Base-by-base conservation (phyloP, 345 rosid species). In the Eucalyptus lansdowneana region DNA sequence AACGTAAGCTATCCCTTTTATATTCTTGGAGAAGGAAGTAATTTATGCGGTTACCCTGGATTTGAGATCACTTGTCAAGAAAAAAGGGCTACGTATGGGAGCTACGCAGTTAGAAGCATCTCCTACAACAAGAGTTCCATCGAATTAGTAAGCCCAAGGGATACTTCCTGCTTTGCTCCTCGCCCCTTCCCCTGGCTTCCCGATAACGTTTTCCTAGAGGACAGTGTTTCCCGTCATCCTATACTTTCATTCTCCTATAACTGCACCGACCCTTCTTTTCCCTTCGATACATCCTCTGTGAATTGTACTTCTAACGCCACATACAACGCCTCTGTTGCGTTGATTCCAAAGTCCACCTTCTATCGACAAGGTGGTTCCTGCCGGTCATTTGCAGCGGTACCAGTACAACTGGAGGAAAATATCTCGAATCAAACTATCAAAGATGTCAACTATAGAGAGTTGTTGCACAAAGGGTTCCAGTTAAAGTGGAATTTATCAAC, bases 401-500 rank as follows among this genome's bases (percentile, higher is more conserved):
- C 90, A 3, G 65, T 90, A 50, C 62, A 91, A 37, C 44, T 90
- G 49, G 88, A 56, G 88, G 53, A 51, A 51, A 29, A 10, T 42
- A 58, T 88, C 86, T 34, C 80, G 17, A 88, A 56, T 86, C 87
- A 34, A 67, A 89, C 89, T 13, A 31, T 89, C 25, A 15, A 14
- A 37, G 44, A 80, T 67, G 31, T 90, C 24, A 88, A 91, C 40
- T 90, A 90, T 25, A 4, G 45, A 83, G 14, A 22, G 40, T 47
- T 65, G 42, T 40, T 40, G 42, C 5, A 29, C 34, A 50, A 76
- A 6, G 44, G 45, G 45, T 44, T 44, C 45, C 51, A 27, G 87
- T 49, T 93, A 87, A 72, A 89, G 60, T 91, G 92, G 92, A 7
- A 7, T 17, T 60, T 17, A 45, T 9, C 7, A 8, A 47, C 62